Evolutionary conservation across 2,329 filamentous ascomycete genomes (phyloP).

Genomic region (Colletotrichum godetiae): DNA sequence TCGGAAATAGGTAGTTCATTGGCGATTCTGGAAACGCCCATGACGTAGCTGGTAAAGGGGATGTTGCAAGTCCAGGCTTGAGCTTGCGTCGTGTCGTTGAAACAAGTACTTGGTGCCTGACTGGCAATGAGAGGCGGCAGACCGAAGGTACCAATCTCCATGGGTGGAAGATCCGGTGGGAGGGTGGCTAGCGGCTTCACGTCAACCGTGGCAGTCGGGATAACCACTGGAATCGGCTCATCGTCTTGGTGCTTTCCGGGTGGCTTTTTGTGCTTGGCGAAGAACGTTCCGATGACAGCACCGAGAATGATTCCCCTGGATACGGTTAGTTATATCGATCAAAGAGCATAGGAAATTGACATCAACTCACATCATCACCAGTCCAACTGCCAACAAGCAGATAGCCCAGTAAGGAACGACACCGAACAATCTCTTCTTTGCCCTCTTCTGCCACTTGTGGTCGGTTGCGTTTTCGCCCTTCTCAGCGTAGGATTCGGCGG

Average conservation of each 20-base stretch:
- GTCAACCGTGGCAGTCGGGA: constrained; percentile 56
- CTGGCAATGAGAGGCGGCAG: constrained; percentile 66
- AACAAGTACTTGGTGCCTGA: constrained; percentile 64
- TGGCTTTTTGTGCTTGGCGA: constrained; percentile 47
- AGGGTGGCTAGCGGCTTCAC: constrained; percentile 61
- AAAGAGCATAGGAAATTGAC: no score
- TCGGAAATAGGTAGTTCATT: constrained; percentile 44
- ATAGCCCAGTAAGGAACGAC: constrained; percentile 73
- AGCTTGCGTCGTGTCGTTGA: constrained; percentile 65
- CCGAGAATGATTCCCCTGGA: constrained; percentile 62
- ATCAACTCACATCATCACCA: constrained; percentile 57
- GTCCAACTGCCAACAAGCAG: constrained; percentile 57
- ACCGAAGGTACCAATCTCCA: constrained; percentile 66
- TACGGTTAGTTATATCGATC: not conserved
- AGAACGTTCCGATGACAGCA: constrained; percentile 64
- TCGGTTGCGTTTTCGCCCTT: constrained; percentile 54
- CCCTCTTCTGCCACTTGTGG: constrained; percentile 60
- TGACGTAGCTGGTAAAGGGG: constrained; percentile 54
- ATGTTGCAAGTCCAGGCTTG: constrained; percentile 74
- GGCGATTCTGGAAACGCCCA: constrained; percentile 51
- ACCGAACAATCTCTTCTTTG: constrained; percentile 66
- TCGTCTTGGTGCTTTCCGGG: constrained; percentile 38
- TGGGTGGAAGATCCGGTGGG: constrained; percentile 61
- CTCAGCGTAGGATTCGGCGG: constrained; percentile 57
- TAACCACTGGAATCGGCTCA: constrained; percentile 45